Conservation (phyloP, 257 asterid genomes). For the Galeopsis tetrahit region DNA sequence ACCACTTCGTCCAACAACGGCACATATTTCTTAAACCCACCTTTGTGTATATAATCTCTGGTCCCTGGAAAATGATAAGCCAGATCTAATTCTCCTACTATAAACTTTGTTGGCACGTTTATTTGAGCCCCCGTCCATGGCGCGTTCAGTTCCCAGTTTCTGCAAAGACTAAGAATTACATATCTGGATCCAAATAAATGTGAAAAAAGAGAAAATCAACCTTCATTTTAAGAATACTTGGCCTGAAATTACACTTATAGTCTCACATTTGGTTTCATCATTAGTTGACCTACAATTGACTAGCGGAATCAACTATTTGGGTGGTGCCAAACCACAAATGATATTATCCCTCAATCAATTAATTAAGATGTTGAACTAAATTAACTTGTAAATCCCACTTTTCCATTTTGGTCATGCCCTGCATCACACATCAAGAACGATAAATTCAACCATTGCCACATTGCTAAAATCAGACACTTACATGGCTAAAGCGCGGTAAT, state of each 20-base stretch:
- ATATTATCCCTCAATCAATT: too few relatives aligned
- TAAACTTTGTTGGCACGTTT: constrained; percentile 62
- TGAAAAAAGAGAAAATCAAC: too few relatives aligned
- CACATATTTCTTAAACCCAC: constrained; percentile 59
- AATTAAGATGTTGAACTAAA: too few relatives aligned
- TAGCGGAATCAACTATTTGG: too few relatives aligned
- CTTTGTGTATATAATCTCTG: constrained; percentile 60
- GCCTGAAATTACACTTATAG: too few relatives aligned
- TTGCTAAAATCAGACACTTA: constrained; percentile 30
- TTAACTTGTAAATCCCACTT: too few relatives aligned
- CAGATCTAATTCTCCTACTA: constrained; percentile 67
- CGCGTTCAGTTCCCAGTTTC: constrained; percentile 69
- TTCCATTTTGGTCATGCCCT: too few relatives aligned
- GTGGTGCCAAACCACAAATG: too few relatives aligned
- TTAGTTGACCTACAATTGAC: too few relatives aligned
- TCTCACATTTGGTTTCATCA: too few relatives aligned
- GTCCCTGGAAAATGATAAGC: constrained; percentile 53
- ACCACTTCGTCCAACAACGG: constrained; percentile 64
- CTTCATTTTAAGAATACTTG: too few relatives aligned
- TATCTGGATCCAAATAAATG: neutral
- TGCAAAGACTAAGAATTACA: constrained; percentile 25
- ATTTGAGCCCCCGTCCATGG: constrained; percentile 69
- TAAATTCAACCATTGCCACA: neutral
- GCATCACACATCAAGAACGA: too few relatives aligned
- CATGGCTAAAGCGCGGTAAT: constrained; percentile 65